These are phyloP conservation scores for Metarhizium guizhouense DNA, from an alignment of 2,329 filamentous ascomycete genomes.

Conservation along the genomic window DNA sequence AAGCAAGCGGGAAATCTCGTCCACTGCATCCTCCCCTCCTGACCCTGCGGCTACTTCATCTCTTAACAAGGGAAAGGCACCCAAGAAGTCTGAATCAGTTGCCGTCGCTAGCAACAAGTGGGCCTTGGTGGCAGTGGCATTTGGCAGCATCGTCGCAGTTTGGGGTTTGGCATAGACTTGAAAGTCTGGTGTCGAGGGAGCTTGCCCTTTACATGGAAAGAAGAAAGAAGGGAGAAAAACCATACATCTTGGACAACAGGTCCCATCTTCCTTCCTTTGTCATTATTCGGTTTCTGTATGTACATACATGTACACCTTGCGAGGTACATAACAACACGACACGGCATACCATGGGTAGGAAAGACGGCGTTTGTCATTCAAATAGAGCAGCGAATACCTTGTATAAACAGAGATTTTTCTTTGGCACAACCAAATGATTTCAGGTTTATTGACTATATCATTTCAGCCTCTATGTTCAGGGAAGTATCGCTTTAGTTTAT, in stretches of 20 bases:
- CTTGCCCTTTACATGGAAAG: not conserved
- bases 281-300: not conserved
- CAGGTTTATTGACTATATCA: not conserved
- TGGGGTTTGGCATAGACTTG: not conserved
- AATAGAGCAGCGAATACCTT: not conserved
- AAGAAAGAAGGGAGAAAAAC: too few species aligned
- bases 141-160: not conserved
- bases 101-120: not conserved
- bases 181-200: not conserved
- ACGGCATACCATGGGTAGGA: not conserved
- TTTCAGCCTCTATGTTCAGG: too few species aligned
- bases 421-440: not conserved
- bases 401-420: not conserved
- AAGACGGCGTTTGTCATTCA: not conserved
- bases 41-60: not conserved
- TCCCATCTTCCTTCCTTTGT: not conserved
- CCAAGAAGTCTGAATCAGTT: slow-evolving; percentile 1
- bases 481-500: too few species aligned
- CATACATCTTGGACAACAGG: not conserved
- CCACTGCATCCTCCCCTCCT: not conserved
- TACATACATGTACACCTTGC: not conserved
- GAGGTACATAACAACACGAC: not conserved
- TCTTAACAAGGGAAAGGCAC: not conserved
- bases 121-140: not conserved
- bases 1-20: slow-evolving; percentile 4